Evolutionary conservation across 2,329 filamentous ascomycete species (phyloP), one percentile per base, ranked within the genome.

Genomic region (Fusarium drepaniforme): DNA sequence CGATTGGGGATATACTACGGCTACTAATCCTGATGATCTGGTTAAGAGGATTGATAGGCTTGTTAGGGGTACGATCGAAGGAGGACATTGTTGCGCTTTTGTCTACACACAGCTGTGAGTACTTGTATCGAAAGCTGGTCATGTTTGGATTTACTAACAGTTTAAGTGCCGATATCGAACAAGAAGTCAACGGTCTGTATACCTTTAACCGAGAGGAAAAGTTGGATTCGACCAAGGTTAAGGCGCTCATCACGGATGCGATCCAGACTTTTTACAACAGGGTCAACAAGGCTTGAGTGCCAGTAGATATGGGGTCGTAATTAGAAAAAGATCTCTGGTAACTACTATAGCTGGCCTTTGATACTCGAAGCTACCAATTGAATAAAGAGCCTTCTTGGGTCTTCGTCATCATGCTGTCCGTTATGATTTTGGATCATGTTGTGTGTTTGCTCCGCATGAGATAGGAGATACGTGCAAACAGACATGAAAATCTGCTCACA

Each of bases 1-100:
- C 7, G 89, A 91, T 66, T 93, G 92, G 92, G 92, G 91, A 0
- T 93, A 93, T 77, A 93, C 91, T 1, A 93, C 91, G 0, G 92
- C 91, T 0, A 86, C 81, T 0, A 89, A 93, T 76, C 82, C 90
- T 0, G 83, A 88, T 18, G 92, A 93, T 74, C 78, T 93, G 66
- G 82, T 93, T 21, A 84, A 85, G 69, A 82, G 91, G 4, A 85
- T 93, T 44, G 88, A 91, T 77, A 88, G 85, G 59, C 83, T 93
- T 68, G 86, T 92, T 15, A 88, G 87, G 80, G 91, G 86, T 0
- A 87, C 92, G 18, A 87, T 90, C 0, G 81, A 88, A 25, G 86
- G 86, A 0, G 90, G 91, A 0, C 85, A 89, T 75, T 86, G 88
- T 53, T 91, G 89, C 75, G 90, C 90, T 0, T 88, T 93, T 77